Evolutionary conservation across 2,329 filamentous ascomycete species (phyloP).

Genomic region (Pseudopyricularia javanii): DNA sequence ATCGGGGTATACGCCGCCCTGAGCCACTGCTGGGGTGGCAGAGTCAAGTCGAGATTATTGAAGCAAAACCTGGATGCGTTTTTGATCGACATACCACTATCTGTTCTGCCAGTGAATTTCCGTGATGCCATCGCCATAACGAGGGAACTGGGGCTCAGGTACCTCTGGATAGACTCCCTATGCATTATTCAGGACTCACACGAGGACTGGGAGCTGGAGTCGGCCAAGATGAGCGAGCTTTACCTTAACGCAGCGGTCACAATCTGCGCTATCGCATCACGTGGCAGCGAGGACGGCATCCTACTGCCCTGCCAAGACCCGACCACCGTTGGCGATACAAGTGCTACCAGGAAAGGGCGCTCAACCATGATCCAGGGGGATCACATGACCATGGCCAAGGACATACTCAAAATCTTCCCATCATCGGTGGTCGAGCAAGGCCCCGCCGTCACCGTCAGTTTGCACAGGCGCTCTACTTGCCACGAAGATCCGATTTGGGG

Average conservation of each 20-base stretch:
- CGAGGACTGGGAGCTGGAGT: constrained; percentile 9
- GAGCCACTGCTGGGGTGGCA: constrained; percentile 3
- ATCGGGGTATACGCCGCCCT: background rate
- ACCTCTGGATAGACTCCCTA: constrained; percentile 17
- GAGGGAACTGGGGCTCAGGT: constrained; percentile 9
- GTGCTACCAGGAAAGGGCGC: background rate
- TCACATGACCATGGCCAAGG: too few species aligned
- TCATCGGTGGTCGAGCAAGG: too few species aligned
- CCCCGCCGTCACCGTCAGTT: background rate
- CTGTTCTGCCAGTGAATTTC: background rate
- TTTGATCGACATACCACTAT: background rate
- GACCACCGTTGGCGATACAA: background rate
- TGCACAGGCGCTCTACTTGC: background rate
- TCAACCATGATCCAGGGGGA: background rate
- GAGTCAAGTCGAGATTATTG: background rate
- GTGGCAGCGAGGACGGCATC: background rate
- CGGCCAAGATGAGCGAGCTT: background rate
- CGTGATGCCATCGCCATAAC: constrained; percentile 1
- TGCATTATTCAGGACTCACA: constrained; percentile 16
- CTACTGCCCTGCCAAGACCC: background rate
- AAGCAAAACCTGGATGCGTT: background rate
- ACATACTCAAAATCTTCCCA: background rate
- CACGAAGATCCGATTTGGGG: too few species aligned
- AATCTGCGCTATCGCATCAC: background rate
- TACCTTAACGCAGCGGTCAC: background rate